Conservation (phyloP, 805 yeast genomes). For the Clavispora asparagi region DNA sequence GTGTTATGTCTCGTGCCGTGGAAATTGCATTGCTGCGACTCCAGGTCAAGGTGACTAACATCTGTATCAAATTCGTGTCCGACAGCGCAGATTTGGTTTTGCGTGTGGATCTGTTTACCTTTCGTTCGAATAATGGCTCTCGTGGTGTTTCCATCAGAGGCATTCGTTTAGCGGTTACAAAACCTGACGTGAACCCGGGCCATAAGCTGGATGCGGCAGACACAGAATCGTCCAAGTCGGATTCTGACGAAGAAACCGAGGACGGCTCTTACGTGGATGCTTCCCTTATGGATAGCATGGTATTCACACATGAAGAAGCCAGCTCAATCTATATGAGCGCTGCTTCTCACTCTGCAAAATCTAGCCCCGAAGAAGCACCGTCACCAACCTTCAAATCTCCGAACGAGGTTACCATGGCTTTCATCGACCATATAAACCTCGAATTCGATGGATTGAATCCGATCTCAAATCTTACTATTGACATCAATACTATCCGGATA, state of each 20-base stretch:
- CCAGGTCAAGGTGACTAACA: conserved; percentile 43
- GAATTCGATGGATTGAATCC: conserved; percentile 45
- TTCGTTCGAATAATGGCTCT: conserved; percentile 43
- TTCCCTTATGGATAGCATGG: conserved; percentile 51
- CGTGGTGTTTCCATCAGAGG: conserved; percentile 39
- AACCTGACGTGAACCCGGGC: conserved; percentile 36
- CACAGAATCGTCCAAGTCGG: not conserved
- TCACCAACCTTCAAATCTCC: conserved; percentile 18
- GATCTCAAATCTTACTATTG: conserved; percentile 32
- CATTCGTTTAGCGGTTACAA: conserved; percentile 33
- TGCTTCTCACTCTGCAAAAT: conserved; percentile 36
- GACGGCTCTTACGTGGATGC: conserved; percentile 30
- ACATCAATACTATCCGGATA: conserved; percentile 35
- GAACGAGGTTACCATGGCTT: conserved; percentile 17
- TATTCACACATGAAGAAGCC: conserved; percentile 65
- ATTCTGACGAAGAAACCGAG: conserved; percentile 2
- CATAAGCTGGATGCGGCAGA: conserved; percentile 7
- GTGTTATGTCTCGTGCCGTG: conserved; percentile 57
- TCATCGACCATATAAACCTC: conserved; percentile 33
- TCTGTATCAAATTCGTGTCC: conserved; percentile 45
- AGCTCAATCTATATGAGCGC: conserved; percentile 82
- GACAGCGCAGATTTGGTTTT: conserved; percentile 36
- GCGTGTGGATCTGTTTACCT: conserved; percentile 24
- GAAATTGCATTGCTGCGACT: conserved; percentile 63
- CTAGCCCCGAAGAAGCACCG: not conserved